Evolutionary conservation across 2,329 filamentous ascomycete genomes (phyloP).

Genomic region (Apiospora phragmitis): DNA sequence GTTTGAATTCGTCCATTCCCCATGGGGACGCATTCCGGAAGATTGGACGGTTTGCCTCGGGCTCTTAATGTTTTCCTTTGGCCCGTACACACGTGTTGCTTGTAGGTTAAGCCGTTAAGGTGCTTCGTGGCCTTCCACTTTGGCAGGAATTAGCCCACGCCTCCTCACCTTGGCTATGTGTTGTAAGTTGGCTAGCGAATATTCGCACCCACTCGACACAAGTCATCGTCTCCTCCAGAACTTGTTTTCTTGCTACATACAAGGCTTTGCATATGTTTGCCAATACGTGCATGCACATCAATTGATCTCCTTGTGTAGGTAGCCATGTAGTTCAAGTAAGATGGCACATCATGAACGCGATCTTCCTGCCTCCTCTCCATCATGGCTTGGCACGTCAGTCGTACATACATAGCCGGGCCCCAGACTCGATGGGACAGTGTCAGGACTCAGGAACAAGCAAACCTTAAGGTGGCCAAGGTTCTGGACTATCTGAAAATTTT

Average conservation of each 20-base stretch:
- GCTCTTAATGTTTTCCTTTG: background rate
- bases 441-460: constrained; percentile 5
- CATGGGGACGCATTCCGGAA: background rate
- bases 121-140: background rate
- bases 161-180: background rate
- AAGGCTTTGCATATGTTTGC: background rate
- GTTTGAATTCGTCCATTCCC: background rate
- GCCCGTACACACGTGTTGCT: background rate
- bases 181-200: background rate
- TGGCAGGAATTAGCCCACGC: background rate
- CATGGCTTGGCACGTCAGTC: background rate
- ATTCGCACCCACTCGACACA: background rate
- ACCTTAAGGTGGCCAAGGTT: background rate
- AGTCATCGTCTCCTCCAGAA: background rate
- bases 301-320: background rate
- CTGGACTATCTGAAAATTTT: background rate
- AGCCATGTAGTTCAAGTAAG: background rate
- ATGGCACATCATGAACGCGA: background rate
- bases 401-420: background rate
- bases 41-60: constrained; percentile 1
- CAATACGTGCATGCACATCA: background rate
- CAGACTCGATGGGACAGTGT: background rate
- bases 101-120: background rate
- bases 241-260: background rate
- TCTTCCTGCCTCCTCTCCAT: background rate